A percentile compares a stretch with the other conserved stretches of the same genome.
These are phyloP conservation scores for Wickerhamomyces sp. DNA, from an alignment of 1,139 yeast species.

Conservation along the genomic window DNA sequence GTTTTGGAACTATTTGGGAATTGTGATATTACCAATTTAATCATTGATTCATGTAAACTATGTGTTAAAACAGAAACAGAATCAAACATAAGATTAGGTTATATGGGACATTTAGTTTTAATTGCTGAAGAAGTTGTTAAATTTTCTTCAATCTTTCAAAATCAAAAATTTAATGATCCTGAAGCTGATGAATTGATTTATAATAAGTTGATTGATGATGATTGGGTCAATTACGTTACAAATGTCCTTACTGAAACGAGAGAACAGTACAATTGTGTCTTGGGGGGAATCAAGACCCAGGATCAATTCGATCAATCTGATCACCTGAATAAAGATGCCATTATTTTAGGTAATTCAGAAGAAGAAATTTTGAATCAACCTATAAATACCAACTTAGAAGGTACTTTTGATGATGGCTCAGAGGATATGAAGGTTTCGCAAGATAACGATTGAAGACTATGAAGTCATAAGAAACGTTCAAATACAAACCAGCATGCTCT, in stretches of 20 bases:
- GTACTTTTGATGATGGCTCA: constrained; percentile 8
- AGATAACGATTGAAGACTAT: no score
- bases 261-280: constrained; percentile 87
- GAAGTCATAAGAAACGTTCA: no score
- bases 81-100: constrained; percentile 72
- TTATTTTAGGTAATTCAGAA: constrained; percentile 24
- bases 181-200: constrained; percentile 25
- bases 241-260: constrained; percentile 82
- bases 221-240: constrained; percentile 84
- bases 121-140: constrained; percentile 97
- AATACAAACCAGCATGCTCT: no score
- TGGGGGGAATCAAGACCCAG: constrained; percentile 55
- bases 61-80: constrained; percentile 63
- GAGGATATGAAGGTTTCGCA: background rate
- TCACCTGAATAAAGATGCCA: constrained; percentile 22
- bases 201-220: constrained; percentile 37
- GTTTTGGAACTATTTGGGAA: constrained; percentile 80
- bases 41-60: constrained; percentile 75
- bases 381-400: constrained; percentile 15
- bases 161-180: constrained; percentile 20
- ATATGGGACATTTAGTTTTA: constrained; percentile 94
- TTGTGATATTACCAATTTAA: constrained; percentile 77
- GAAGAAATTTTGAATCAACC: constrained; percentile 22
- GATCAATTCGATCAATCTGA: constrained; percentile 18
- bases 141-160: constrained; percentile 45